Conservation (phyloP, 2,329 filamentous ascomycete species). For the Fusarium camptoceras region DNA sequence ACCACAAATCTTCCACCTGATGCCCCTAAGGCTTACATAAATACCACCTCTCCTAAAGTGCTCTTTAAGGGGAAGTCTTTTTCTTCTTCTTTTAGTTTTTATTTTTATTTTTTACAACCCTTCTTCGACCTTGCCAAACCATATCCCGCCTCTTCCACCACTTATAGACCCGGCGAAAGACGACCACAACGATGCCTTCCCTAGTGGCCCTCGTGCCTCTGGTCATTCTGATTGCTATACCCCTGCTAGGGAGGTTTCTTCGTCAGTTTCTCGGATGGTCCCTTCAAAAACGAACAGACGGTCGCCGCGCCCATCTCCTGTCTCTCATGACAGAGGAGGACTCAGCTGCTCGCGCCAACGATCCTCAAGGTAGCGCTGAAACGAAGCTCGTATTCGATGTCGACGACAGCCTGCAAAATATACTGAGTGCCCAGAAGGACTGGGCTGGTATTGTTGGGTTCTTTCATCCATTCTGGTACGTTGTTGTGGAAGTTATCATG, state of each 20-base stretch:
- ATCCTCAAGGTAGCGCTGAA: slow-evolving; percentile 57
- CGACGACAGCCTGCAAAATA: slow-evolving; percentile 48
- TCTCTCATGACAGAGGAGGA: slow-evolving; percentile 62
- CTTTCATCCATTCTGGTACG: slow-evolving; percentile 96
- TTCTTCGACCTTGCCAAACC: background rate
- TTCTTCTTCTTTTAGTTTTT: too few species aligned
- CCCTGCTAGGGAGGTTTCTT: slow-evolving; percentile 47
- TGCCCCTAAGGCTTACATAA: slow-evolving; percentile 19
- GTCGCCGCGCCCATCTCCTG: slow-evolving; percentile 69
- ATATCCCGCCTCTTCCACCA: slow-evolving; percentile 1
- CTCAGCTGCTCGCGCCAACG: slow-evolving; percentile 52
- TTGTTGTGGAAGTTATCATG: slow-evolving; percentile 13
- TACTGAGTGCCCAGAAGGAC: slow-evolving; percentile 60
- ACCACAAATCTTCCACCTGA: slow-evolving; percentile 12
- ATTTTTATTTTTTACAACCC: background rate
- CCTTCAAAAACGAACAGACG: slow-evolving; percentile 71
- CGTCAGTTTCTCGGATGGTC: slow-evolving; percentile 68
- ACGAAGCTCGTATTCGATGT: slow-evolving; percentile 70
- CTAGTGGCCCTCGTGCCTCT: slow-evolving; percentile 30
- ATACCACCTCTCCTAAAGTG: background rate
- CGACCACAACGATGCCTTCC: slow-evolving; percentile 14
- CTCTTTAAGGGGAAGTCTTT: background rate
- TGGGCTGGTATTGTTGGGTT: slow-evolving; percentile 93
- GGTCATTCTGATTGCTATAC: slow-evolving; percentile 42
- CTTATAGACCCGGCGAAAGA: slow-evolving; percentile 2